phyloP scores from a whole-genome alignment of 169 alveolate species.

The Plasmodium sp. region DNA sequence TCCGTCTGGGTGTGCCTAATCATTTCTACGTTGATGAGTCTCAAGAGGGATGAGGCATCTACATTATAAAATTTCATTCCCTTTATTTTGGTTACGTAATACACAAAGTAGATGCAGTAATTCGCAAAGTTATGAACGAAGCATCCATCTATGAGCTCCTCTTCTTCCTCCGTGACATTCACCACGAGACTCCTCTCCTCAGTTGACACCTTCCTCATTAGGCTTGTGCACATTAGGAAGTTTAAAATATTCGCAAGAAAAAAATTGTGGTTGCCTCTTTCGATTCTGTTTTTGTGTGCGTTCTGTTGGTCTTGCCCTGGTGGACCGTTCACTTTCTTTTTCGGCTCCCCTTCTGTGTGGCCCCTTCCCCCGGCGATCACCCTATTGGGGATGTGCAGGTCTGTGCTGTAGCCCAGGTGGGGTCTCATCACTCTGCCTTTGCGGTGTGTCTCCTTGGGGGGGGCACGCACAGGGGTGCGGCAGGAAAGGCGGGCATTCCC shows the following conservation, averaged over 20 bases:
- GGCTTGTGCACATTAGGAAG: background rate
- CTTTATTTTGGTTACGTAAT: background rate
- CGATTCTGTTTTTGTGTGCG: background rate
- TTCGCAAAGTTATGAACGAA: background rate
- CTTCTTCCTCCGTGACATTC: background rate
- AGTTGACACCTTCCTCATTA: background rate
- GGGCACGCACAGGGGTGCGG: no score
- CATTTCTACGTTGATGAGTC: background rate
- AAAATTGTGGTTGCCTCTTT: background rate
- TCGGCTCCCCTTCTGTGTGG: background rate
- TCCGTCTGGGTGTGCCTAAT: background rate
- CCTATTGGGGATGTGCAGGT: background rate
- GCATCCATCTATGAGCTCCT: background rate
- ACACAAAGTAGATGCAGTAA: conserved; percentile 9
- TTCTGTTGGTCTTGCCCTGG: background rate
- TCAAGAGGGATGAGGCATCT: background rate
- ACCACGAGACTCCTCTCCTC: background rate
- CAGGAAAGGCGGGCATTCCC: no score
- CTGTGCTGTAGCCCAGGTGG: background rate
- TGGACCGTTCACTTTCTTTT: no score
- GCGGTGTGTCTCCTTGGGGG: no score
- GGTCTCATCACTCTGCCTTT: no score
- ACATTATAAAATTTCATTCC: background rate
- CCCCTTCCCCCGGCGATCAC: background rate
- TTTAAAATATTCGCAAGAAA: background rate